Evolutionary conservation across 106 monocot species (phyloP).

Genomic region (Dendrobium nobile): DNA sequence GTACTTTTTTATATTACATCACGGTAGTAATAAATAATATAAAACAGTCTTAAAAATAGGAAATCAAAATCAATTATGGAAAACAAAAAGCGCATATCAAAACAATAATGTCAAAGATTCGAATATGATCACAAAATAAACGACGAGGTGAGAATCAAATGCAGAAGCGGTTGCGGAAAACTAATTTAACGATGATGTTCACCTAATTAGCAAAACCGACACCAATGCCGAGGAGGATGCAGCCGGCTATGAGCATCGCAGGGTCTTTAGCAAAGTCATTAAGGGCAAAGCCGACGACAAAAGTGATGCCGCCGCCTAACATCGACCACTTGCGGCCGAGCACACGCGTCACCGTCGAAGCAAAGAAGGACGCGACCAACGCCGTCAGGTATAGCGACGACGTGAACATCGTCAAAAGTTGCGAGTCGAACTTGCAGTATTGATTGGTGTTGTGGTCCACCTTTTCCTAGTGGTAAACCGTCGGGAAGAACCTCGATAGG

Average conservation of each 20-base stretch:
- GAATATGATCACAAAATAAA: no score
- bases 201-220: conserved; percentile 88
- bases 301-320: conserved; percentile 48
- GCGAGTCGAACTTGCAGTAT: conserved; percentile 70
- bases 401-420: conserved; percentile 18
- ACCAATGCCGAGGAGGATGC: conserved; percentile 74
- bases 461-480: conserved; percentile 25
- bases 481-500: conserved; percentile 33
- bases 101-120: no score
- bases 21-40: no score
- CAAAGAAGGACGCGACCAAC: conserved; percentile 42
- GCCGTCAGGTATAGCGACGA: conserved; percentile 20
- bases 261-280: conserved; percentile 32
- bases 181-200: no score
- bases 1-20: no score
- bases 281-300: conserved; percentile 11
- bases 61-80: no score
- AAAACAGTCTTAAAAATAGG: no score
- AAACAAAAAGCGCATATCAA: no score
- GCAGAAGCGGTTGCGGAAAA: background rate
- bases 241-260: conserved; percentile 75
- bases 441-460: conserved; percentile 13
- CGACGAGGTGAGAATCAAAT: background rate
- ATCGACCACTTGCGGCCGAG: conserved; percentile 34
- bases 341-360: conserved; percentile 18